Percentiles rank a stretch among this genome's conserved stretches.
Conservation (phyloP, 352 stramenopile genomes). For the Pythium phragmiticola region DNA sequence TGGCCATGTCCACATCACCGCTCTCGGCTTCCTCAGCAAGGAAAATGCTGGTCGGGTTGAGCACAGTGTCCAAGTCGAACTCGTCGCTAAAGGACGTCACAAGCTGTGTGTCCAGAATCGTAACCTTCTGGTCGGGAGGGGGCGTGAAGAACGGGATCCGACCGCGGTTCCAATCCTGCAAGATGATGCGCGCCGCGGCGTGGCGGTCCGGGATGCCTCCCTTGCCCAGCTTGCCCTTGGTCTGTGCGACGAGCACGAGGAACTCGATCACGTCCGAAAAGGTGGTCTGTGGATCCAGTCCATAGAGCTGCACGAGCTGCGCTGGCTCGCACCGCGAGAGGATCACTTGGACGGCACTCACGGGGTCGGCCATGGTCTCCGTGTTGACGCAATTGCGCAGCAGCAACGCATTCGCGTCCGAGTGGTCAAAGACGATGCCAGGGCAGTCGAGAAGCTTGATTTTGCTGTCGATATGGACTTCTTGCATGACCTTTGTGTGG, state of each 20-base stretch:
- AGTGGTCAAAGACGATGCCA: slow-evolving; percentile 97
- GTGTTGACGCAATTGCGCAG: slow-evolving; percentile 97
- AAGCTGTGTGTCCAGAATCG: slow-evolving; percentile 66
- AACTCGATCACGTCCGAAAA: slow-evolving; percentile 90
- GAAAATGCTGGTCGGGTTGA: slow-evolving; percentile 77
- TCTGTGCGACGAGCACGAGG: slow-evolving; percentile 91
- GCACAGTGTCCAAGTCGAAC: slow-evolving; percentile 66
- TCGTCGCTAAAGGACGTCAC: slow-evolving; percentile 58
- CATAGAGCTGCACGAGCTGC: slow-evolving; percentile 95
- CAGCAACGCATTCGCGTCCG: slow-evolving; percentile 77
- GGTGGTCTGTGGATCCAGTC: slow-evolving; percentile 81
- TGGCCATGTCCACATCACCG: slow-evolving; percentile 15
- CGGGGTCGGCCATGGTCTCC: slow-evolving; percentile 93
- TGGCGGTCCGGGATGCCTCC: slow-evolving; percentile 93
- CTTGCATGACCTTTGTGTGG: slow-evolving; percentile 97
- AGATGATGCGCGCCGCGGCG: slow-evolving; percentile 88
- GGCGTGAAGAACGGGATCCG: slow-evolving; percentile 89
- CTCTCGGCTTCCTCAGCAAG: slow-evolving; percentile 34
- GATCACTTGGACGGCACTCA: slow-evolving; percentile 93
- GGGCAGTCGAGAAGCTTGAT: slow-evolving; percentile 98
- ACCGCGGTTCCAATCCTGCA: slow-evolving; percentile 92
- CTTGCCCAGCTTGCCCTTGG: slow-evolving; percentile 94
- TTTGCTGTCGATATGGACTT: slow-evolving; percentile 98
- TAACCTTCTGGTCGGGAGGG: slow-evolving; percentile 67
- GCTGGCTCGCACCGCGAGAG: slow-evolving; percentile 89